These are phyloP conservation scores for Pelargonium cotyledonis DNA, from an alignment of 441 rosid genomes.

Conservation along the genomic window DNA sequence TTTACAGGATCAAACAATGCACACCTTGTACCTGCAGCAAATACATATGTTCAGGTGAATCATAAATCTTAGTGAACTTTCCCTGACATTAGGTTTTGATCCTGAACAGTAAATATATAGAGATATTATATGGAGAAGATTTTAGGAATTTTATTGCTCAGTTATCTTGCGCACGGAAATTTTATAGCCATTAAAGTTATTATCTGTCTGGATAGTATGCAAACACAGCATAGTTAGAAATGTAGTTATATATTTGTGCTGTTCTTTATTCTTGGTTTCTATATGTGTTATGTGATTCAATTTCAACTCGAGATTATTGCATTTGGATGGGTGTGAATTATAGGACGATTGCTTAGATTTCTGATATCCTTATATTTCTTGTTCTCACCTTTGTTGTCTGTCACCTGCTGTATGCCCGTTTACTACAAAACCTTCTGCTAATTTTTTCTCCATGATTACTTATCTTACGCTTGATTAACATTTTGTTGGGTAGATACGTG, in stretches of 20 bases:
- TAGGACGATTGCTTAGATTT: no score
- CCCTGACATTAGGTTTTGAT: neutral
- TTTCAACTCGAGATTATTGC: no score
- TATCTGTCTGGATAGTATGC: slow-evolving; percentile 1
- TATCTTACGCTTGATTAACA: slow-evolving; percentile 3
- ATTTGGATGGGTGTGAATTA: no score
- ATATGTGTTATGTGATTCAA: no score
- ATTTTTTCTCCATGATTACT: neutral
- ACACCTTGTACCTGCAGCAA: slow-evolving; percentile 54
- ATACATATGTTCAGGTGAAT: slow-evolving; percentile 56
- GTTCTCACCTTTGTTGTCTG: no score
- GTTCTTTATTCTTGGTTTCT: no score
- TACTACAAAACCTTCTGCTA: no score
- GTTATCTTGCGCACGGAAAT: neutral
- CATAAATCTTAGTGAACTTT: slow-evolving; percentile 9
- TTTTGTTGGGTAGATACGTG: slow-evolving; percentile 39
- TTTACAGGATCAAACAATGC: slow-evolving; percentile 50
- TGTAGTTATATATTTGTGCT: no score
- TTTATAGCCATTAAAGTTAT: slow-evolving; percentile 6
- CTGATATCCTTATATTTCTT: no score
- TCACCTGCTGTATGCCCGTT: no score
- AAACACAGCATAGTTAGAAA: no score
- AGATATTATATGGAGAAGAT: neutral
- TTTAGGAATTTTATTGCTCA: neutral
- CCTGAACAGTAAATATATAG: no score